Conservation (phyloP, 2,329 filamentous ascomycete species). For the Sclerotinia minor region DNA sequence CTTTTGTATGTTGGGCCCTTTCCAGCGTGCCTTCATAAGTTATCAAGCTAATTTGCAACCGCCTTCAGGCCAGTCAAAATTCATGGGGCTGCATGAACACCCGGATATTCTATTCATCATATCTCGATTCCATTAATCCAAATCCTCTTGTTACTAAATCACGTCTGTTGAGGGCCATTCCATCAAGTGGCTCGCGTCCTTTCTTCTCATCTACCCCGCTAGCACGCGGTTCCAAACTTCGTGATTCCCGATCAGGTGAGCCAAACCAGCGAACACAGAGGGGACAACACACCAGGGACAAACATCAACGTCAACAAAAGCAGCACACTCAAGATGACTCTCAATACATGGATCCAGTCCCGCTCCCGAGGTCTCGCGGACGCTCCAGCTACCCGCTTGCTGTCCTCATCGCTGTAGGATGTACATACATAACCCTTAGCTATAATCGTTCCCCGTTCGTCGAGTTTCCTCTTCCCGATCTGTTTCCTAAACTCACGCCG, state of each 20-base stretch:
- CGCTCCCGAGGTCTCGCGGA: not conserved
- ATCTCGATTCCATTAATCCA: not conserved
- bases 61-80: not conserved
- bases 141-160: not conserved
- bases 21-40: not conserved
- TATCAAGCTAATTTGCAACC: not conserved
- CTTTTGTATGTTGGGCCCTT: not conserved
- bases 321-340: not conserved
- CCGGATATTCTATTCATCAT: not conserved
- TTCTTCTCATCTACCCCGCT: conserved; percentile 12
- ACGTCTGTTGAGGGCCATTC: not conserved
- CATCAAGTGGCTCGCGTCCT: conserved; percentile 10
- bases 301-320: not conserved
- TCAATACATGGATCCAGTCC: not conserved
- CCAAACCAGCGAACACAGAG: not conserved
- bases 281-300: not conserved
- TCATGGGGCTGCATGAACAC: not conserved
- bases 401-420: conserved; percentile 1
- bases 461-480: not conserved
- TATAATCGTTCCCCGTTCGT: conserved; percentile 17
- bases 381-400: conserved; percentile 19
- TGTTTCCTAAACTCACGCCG: not conserved
- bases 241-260: not conserved
- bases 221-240: not conserved
- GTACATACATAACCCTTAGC: conserved; percentile 16